phyloP scores from a whole-genome alignment of 352 stramenopile genomes.

The Hyaloperonospora arabidopsidis region DNA sequence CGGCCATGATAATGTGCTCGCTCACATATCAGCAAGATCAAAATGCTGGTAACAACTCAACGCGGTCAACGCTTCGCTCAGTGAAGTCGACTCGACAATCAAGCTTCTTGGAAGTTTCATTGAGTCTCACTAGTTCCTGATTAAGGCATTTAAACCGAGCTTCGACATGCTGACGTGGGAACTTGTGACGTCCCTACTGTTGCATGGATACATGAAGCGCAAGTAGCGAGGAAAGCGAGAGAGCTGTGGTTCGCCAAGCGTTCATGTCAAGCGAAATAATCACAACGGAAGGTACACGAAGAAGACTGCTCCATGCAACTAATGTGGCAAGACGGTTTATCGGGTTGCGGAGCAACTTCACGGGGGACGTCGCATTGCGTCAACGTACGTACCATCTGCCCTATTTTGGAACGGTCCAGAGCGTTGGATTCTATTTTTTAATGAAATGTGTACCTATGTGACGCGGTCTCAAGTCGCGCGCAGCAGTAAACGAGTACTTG shows the following conservation, averaged over 20 bases:
- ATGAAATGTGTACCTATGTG: too few relatives aligned
- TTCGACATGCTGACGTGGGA: neutral
- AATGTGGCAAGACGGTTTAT: neutral
- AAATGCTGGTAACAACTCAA: neutral
- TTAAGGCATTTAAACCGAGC: neutral
- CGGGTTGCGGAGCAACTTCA: neutral
- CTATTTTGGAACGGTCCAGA: neutral
- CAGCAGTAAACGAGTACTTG: too few relatives aligned
- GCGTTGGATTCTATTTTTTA: too few relatives aligned
- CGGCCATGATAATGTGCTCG: neutral
- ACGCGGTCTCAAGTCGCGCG: too few relatives aligned
- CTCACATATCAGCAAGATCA: neutral
- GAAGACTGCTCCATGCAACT: conserved; percentile 1
- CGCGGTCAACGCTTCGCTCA: neutral
- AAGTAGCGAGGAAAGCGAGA: neutral
- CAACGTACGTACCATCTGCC: neutral
- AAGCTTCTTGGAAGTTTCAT: conserved; percentile 2
- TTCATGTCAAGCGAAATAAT: neutral
- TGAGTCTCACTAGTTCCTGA: neutral
- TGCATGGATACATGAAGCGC: conserved; percentile 1
- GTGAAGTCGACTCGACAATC: neutral
- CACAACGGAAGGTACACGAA: neutral
- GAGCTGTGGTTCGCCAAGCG: neutral
- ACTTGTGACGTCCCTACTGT: neutral
- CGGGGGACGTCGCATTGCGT: too few relatives aligned